Conservation (phyloP, 2,329 filamentous ascomycete genomes). For the Trichoderma gracile region DNA sequence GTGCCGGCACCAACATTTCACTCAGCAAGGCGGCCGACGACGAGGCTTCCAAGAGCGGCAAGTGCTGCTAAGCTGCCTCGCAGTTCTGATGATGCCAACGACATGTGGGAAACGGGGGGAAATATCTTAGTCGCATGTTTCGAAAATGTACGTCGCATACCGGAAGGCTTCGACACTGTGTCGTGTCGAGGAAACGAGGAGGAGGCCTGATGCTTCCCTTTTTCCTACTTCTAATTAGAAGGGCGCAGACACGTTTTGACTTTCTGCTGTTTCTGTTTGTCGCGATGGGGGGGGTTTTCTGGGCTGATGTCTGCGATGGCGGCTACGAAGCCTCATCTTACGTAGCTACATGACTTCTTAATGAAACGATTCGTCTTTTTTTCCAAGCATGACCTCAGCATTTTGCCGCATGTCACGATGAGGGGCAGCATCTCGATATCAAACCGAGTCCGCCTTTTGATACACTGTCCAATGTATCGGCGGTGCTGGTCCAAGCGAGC, state of each 20-base stretch:
- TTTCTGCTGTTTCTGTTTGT: slow-evolving; percentile 45
- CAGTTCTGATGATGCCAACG: slow-evolving; percentile 32
- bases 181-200: slow-evolving; percentile 39
- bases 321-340: slow-evolving; percentile 42
- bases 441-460: no score
- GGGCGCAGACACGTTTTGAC: slow-evolving; percentile 42
- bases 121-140: slow-evolving; percentile 37
- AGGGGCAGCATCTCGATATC: no score
- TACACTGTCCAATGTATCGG: no score
- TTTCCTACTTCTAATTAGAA: slow-evolving; percentile 40
- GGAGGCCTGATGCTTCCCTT: slow-evolving; percentile 38
- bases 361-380: slow-evolving; percentile 30
- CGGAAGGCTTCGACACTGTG: slow-evolving; percentile 35
- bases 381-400: background rate
- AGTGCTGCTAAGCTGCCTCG: slow-evolving; percentile 67
- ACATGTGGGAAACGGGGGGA: slow-evolving; percentile 38
- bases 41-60: slow-evolving; percentile 71
- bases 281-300: slow-evolving; percentile 39
- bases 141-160: slow-evolving; percentile 39
- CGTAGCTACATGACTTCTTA: slow-evolving; percentile 44
- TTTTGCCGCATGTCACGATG: background rate
- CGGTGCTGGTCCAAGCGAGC: background rate
- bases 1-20: slow-evolving; percentile 78
- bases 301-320: slow-evolving; percentile 43
- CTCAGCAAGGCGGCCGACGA: slow-evolving; percentile 84